Percentiles rank a stretch among this genome's conserved stretches.
Evolutionary conservation across 2,329 filamentous ascomycete genomes (phyloP).

Genomic region (Leptographium flavum): DNA sequence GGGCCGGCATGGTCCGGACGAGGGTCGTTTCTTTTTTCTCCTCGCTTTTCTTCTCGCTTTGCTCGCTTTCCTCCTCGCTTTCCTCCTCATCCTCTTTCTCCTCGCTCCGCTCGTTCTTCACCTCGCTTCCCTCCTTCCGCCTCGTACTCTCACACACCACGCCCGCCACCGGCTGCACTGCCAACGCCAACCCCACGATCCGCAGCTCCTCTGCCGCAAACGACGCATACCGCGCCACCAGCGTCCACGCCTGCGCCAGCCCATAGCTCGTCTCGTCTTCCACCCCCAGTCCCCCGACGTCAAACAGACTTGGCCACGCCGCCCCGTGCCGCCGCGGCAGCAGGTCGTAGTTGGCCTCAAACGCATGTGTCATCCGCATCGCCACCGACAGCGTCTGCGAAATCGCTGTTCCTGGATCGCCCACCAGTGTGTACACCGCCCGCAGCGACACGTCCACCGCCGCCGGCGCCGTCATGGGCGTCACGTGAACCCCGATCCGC

Average conservation of each 20-base stretch:
- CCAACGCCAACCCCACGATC: slow-evolving; percentile 43
- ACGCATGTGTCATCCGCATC: slow-evolving; percentile 64
- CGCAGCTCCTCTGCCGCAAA: slow-evolving; percentile 60
- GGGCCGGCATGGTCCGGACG: slow-evolving; percentile 40
- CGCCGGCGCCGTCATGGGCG: slow-evolving; percentile 33
- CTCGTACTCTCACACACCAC: slow-evolving; percentile 40
- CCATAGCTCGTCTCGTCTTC: slow-evolving; percentile 26
- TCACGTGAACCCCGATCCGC: slow-evolving; percentile 32
- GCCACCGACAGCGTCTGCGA: slow-evolving; percentile 57
- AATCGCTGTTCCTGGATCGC: slow-evolving; percentile 39
- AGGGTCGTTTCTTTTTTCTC: too few species aligned
- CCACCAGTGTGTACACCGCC: slow-evolving; percentile 62
- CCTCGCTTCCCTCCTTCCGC: too few species aligned
- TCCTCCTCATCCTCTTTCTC: too few species aligned
- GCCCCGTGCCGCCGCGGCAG: slow-evolving; percentile 62
- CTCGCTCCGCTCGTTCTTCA: too few species aligned
- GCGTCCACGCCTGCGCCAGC: slow-evolving; percentile 66
- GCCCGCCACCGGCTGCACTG: slow-evolving; percentile 37
- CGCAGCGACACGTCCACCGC: slow-evolving; percentile 57
- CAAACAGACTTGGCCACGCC: slow-evolving; percentile 80
- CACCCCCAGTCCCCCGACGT: slow-evolving; percentile 31
- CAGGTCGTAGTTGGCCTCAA: slow-evolving; percentile 85
- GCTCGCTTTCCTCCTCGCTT: too few species aligned
- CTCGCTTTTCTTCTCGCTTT: too few species aligned
- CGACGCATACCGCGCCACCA: slow-evolving; percentile 60